Conservation (phyloP, 129 eudicot species). For the Mikania micrantha region DNA sequence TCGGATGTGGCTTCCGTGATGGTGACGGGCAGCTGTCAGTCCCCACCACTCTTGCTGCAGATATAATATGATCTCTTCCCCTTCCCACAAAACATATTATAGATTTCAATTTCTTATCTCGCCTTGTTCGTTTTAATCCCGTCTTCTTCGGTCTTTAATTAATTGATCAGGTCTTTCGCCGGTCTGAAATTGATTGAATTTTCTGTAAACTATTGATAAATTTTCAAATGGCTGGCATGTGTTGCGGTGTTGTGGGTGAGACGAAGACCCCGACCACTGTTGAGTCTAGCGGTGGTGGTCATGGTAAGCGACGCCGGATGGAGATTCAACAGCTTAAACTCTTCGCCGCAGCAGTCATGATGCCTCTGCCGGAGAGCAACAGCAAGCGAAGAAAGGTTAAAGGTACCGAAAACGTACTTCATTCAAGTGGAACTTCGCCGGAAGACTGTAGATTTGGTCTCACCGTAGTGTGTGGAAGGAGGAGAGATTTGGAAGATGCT, state of each 20-base stretch:
- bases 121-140: not conserved
- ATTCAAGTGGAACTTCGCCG: not conserved
- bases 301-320: slow-evolving; percentile 58
- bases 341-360: slow-evolving; percentile 41
- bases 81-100: slow-evolving; percentile 9
- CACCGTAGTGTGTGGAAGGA: slow-evolving; percentile 85
- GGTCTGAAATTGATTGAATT: not conserved
- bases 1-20: slow-evolving; percentile 55
- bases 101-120: not conserved
- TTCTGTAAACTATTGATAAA: too few species aligned
- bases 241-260: slow-evolving; percentile 65
- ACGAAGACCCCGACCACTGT: slow-evolving; percentile 56
- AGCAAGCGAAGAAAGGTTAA: slow-evolving; percentile 47
- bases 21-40: slow-evolving; percentile 78
- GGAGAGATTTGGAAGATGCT: slow-evolving; percentile 98
- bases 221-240: slow-evolving; percentile 74
- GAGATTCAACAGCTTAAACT: slow-evolving; percentile 61
- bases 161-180: not conserved
- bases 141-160: not conserved
- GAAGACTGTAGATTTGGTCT: slow-evolving; percentile 53
- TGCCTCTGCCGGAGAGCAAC: slow-evolving; percentile 16
- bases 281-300: slow-evolving; percentile 49
- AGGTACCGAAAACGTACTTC: not conserved
- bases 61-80: slow-evolving; percentile 51
- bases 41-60: slow-evolving; percentile 30